Base-by-base conservation (phyloP, 331 rosid species). In the Acacia pycnantha region DNA sequence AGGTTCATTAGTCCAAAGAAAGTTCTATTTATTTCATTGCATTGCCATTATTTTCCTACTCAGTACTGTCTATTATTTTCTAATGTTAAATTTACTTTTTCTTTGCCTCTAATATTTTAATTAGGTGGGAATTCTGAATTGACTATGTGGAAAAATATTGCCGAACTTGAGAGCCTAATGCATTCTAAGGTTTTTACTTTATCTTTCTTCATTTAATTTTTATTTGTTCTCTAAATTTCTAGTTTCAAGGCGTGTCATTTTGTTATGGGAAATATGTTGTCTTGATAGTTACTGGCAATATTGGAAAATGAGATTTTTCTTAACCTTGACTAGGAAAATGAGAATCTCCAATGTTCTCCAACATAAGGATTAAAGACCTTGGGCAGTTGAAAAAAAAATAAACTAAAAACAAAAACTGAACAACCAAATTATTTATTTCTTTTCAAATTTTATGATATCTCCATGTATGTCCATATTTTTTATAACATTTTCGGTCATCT, bases 171-270 rank as follows among this genome's bases (percentile, higher is more conserved):
- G 86, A 85, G 77, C 73, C 77, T 93, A 35, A 81, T 95, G 97
- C 75, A 91, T 71, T 91, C 98, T 2, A 95, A 95, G 98, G 98
- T 94, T 50, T 87, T 70, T 62, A 56, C 62, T 81, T 46, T 33
- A 67, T 66, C 47, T 59, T 48, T 47, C 54, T 26, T 41, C 47
- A 15, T 47, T 81, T 61, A 22, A 4, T 61, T 26, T 61, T 61
- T 12, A 61, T 5, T 19, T 33, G 12, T 78, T 75, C 62, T 73
- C 61, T 50, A 56, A 41, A 73, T 64, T 43, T 59, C 69, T 76
- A 50, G 46, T 46, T 74, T 79, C 27, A 79, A 15, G 51, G 77
- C 24, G 53, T 75, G 75, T 40, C 59, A 61, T 21, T 62, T 16
- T 82, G 77, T 62, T 85, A 54, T 74, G 59, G 80, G 78, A 37